These are phyloP conservation scores for Phyllosticta citriasiana DNA, from an alignment of 2,329 filamentous ascomycete species.

Conservation along the genomic window DNA sequence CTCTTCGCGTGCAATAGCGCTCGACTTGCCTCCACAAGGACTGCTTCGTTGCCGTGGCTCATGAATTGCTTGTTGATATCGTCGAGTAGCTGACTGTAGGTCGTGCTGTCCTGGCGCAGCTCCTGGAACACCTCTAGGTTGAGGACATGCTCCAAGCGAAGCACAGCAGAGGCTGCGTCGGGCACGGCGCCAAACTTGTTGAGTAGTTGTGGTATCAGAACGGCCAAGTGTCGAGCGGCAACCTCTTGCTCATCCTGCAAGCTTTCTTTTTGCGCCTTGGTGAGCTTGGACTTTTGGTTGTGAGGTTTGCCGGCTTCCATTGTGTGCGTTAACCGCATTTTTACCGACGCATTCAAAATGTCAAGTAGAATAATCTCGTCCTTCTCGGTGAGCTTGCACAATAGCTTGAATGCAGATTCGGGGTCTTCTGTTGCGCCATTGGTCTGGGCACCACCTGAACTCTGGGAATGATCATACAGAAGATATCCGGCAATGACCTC, in stretches of 20 bases:
- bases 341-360: conserved; percentile 74
- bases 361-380: conserved; percentile 81
- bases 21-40: conserved; percentile 72
- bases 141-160: conserved; percentile 76
- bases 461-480: conserved; percentile 73
- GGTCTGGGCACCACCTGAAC: conserved; percentile 38
- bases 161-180: conserved; percentile 72
- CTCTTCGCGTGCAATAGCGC: conserved; percentile 77
- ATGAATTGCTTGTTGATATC: conserved; percentile 92
- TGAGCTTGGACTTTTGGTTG: conserved; percentile 46
- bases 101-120: conserved; percentile 72
- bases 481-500: conserved; percentile 82
- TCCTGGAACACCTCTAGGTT: conserved; percentile 83
- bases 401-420: conserved; percentile 56
- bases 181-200: conserved; percentile 91
- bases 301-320: conserved; percentile 51
- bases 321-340: conserved; percentile 57
- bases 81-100: conserved; percentile 71
- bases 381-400: conserved; percentile 60
- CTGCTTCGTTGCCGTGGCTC: conserved; percentile 77
- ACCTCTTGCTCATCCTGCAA: conserved; percentile 63
- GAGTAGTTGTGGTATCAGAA: conserved; percentile 71
- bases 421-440: conserved; percentile 48
- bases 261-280: conserved; percentile 47
- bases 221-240: conserved; percentile 65